These are phyloP conservation scores for Sphaerobolus stellatus DNA, from an alignment of 1,284 basidiomycete genomes.

Conservation along the genomic window DNA sequence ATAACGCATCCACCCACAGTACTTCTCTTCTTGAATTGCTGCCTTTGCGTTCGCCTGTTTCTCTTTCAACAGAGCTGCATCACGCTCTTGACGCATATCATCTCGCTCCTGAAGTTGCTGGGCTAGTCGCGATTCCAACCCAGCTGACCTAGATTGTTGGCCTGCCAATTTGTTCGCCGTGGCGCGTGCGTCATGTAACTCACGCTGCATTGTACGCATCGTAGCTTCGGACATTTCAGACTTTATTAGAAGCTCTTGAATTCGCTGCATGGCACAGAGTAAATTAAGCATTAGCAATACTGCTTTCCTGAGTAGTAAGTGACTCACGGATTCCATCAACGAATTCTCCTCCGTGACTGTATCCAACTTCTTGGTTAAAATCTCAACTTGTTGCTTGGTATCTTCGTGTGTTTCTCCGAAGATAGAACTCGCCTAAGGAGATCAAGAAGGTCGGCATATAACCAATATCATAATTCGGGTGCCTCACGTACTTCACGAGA, in stretches of 20 bases:
- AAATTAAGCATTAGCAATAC: neutral
- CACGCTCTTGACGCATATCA: slow-evolving; percentile 82
- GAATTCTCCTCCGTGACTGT: slow-evolving; percentile 14
- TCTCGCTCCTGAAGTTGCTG: slow-evolving; percentile 70
- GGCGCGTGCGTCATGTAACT: slow-evolving; percentile 75
- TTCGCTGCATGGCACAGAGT: slow-evolving; percentile 56
- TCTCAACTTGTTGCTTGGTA: slow-evolving; percentile 7
- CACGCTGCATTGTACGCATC: slow-evolving; percentile 70
- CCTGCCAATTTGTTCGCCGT: slow-evolving; percentile 68
- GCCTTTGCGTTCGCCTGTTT: slow-evolving; percentile 69
- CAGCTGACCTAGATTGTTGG: slow-evolving; percentile 66
- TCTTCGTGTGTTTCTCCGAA: neutral
- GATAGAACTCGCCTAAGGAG: neutral
- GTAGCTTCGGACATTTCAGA: slow-evolving; percentile 81
- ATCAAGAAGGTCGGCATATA: slow-evolving; percentile 1
- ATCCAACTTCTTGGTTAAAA: slow-evolving; percentile 13
- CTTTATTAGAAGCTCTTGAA: slow-evolving; percentile 72
- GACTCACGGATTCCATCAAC: slow-evolving; percentile 11
- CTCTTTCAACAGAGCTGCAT: slow-evolving; percentile 69
- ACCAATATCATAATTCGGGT: slow-evolving; percentile 7
- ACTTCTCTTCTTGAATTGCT: slow-evolving; percentile 61
- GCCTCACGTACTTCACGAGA: slow-evolving; percentile 20
- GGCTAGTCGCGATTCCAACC: slow-evolving; percentile 67
- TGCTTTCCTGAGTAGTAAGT: neutral
- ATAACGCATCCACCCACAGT: slow-evolving; percentile 27